Conservation (phyloP, 2,329 filamentous ascomycete species). For the Monosporascus sp. region DNA sequence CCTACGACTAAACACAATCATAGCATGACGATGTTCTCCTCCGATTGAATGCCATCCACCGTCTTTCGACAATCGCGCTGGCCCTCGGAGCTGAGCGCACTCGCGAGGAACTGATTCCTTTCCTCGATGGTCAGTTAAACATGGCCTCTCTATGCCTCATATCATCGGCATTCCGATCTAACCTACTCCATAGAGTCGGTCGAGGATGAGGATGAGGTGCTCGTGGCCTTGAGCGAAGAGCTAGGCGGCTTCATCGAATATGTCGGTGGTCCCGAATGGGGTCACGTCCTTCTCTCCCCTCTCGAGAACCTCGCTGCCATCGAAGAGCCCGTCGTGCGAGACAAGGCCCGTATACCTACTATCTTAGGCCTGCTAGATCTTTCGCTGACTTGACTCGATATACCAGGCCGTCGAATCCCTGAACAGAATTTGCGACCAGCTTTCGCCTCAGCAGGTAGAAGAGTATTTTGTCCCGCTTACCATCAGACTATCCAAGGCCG, state of each 20-base stretch:
- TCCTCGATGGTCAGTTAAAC: conserved; percentile 80
- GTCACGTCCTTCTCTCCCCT: conserved; percentile 92
- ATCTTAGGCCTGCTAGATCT: conserved; percentile 6
- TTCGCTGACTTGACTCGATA: conserved; percentile 4
- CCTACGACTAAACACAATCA: conserved; percentile 21
- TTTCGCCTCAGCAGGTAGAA: conserved; percentile 89
- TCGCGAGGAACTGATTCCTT: conserved; percentile 96
- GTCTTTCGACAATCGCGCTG: conserved; percentile 95
- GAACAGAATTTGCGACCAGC: conserved; percentile 95
- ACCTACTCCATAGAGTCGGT: conserved; percentile 70
- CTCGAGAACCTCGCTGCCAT: conserved; percentile 97
- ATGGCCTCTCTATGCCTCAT: conserved; percentile 7
- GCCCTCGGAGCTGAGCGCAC: conserved; percentile 94
- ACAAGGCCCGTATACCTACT: conserved; percentile 65
- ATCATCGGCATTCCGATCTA: conserved; percentile 17
- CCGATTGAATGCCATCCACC: conserved; percentile 96
- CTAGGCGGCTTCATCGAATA: conserved; percentile 96
- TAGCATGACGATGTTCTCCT: conserved; percentile 98
- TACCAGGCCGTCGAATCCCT: conserved; percentile 90
- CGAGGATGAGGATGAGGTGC: conserved; percentile 97
- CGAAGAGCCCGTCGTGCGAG: conserved; percentile 93
- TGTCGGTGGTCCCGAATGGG: conserved; percentile 88
- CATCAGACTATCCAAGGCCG: conserved; percentile 93
- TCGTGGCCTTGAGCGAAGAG: conserved; percentile 95
- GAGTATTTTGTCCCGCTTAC: conserved; percentile 96